Evolutionary conservation across 2,329 filamentous ascomycete genomes (phyloP).

Genomic region (Colletotrichum noveboracense): DNA sequence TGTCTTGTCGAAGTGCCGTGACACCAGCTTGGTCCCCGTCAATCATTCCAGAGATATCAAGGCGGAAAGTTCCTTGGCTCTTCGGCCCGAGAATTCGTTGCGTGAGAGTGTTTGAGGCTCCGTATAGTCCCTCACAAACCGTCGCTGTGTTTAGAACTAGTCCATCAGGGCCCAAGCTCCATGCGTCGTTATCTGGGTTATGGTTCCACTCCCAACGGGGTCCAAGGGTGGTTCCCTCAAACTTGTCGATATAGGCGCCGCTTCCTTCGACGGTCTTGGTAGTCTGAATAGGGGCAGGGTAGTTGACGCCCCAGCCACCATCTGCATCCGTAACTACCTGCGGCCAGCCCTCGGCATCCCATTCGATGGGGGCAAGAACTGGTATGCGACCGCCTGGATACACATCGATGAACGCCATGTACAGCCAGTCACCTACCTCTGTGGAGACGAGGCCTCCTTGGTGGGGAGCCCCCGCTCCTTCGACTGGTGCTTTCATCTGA

Average conservation of each 20-base stretch:
- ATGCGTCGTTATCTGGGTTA: conserved; percentile 50
- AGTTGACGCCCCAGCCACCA: conserved; percentile 49
- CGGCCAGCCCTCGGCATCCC: conserved; percentile 52
- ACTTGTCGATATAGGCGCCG: conserved; percentile 8
- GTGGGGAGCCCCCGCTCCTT: conserved; percentile 49
- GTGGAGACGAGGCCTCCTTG: conserved; percentile 61
- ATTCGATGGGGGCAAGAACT: conserved; percentile 57
- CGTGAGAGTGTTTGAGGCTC: conserved; percentile 41
- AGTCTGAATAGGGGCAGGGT: conserved; percentile 42
- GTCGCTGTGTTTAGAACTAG: conserved; percentile 51
- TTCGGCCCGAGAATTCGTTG: neutral
- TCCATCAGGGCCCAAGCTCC: conserved; percentile 32
- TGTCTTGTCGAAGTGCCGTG: neutral
- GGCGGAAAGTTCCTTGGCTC: neutral
- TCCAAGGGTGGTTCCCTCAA: conserved; percentile 38
- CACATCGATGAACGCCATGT: conserved; percentile 57
- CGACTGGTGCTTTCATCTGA: conserved; percentile 43
- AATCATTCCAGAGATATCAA: neutral
- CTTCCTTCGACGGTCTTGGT: neutral
- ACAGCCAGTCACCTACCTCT: conserved; percentile 58
- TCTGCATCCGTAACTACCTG: conserved; percentile 31
- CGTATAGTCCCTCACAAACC: conserved; percentile 52
- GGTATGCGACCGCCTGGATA: conserved; percentile 61
- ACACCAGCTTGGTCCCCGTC: neutral
- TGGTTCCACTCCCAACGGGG: conserved; percentile 65